Percentiles rank a stretch among this genome's conserved stretches.
These are phyloP conservation scores for Spirogloea muscicola DNA, from an alignment of 139 green algal genomes.

Conservation along the genomic window DNA sequence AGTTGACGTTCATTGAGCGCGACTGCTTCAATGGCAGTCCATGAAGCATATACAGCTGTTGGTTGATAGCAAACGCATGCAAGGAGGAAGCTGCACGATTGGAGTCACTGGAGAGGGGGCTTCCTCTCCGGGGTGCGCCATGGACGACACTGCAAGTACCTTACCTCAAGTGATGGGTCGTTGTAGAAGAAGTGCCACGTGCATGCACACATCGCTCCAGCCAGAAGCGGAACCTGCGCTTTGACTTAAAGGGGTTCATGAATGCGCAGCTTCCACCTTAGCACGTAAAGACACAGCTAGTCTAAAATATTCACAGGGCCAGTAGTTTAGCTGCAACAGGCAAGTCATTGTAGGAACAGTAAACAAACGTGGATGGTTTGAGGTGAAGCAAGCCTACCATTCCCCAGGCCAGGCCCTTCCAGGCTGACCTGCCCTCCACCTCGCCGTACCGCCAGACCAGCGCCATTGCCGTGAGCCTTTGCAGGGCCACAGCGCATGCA, in stretches of 20 bases:
- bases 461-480: constrained; percentile 30
- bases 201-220: constrained; percentile 47
- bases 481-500: background rate
- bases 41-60: too few species aligned
- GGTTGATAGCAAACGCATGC: too few species aligned
- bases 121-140: too few species aligned
- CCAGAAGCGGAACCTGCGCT: constrained; percentile 42
- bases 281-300: background rate
- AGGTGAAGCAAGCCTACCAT: constrained; percentile 49
- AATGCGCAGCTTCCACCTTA: background rate
- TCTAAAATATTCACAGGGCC: background rate
- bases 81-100: too few species aligned
- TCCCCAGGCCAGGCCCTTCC: constrained; percentile 30
- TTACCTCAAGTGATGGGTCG: constrained; percentile 38
- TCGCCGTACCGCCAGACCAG: constrained; percentile 29
- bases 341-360: background rate
- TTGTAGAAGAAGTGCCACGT: constrained; percentile 56
- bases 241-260: background rate
- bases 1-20: too few species aligned
- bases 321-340: background rate
- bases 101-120: too few species aligned
- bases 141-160: too few species aligned
- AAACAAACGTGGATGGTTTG: background rate
- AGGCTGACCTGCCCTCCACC: background rate
- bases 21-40: too few species aligned